Evolutionary conservation across 2,329 filamentous ascomycete genomes (phyloP), one percentile per base, ranked within the genome.

Genomic region (Uncinocarpus reesii): DNA sequence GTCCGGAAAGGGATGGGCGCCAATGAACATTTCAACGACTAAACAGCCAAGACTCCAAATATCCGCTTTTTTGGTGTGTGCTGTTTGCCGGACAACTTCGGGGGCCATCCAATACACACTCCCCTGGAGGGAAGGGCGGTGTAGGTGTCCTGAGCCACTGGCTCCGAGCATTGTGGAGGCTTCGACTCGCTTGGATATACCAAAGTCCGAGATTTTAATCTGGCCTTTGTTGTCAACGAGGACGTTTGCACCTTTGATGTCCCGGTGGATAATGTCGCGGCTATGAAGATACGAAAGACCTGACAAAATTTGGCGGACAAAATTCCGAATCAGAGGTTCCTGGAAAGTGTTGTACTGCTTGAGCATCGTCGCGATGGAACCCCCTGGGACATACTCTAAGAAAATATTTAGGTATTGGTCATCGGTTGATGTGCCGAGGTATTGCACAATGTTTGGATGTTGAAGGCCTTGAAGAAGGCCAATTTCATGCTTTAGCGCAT

Each of bases 91-190:
- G 53, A 98, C 92, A 16, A 98, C 92, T 71, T 98, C 92, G 7
- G 92, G 92, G 0, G 92, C 92, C 92, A 98, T 98, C 92, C 92
- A 98, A 71, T 95, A 98, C 45, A 98, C 92, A 21, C 88, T 95
- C 11, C 92, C 92, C 66, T 98, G 92, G 2, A 98, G 78, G 1
- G 90, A 96, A 8, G 80, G 75, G 5, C 74, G 73, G 55, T 78
- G 72, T 37, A 73, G 65, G 54, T 73, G 68, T 23, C 62, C 58
- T 42, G 67, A 69, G 36, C 61, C n/a, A n/a, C n/a, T 61, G 42
- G 66, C 61, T 28, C 63, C 65, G 40, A 94, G 79, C 37, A 95
- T 79, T 52, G 89, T 92, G 49, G 86, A 83, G 11, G 88, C 88
- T 67, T 96, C 90, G 34, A 96, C 84, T 65, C 94, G 93, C 75